Evolutionary conservation across 805 yeast species (phyloP), one percentile per base, ranked within the genome.

Genomic region (Schizosaccharomyces japonicus): DNA sequence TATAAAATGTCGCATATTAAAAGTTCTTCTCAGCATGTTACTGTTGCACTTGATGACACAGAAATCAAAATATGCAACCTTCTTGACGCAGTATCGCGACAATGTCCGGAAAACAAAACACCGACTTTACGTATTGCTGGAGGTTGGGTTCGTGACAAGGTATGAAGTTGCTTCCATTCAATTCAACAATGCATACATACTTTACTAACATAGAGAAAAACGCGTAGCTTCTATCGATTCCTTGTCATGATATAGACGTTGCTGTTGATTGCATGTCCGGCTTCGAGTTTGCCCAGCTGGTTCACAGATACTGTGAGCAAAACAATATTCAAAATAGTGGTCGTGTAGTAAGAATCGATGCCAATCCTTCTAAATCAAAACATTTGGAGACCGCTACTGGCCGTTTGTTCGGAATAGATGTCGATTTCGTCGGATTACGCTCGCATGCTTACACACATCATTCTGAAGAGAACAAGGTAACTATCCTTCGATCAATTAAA

Each of bases 381-480:
- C 99, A 90, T 64, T 65, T 90, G 54, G 99, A 90, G 56, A 92
- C 99, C 1, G 92, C 95, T 39, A 90, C 95, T 2, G 84, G 95
- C 1, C 80, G 75, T 56, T 61, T 90, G 8, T 80, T 71, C 56
- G 92, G 78, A 1, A 59, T 78, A 17, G 94, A 83, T 55, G 73
- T 90, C 47, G 99, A 90, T 63, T 82, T 90, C 59, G 98, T 92
- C 47, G 87, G 87, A 60, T 66, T 90, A 52, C 66, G 99, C 53
- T 76, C 78, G 33, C 98, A 90, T 58, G 79, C 73, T 55, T 90
- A 90, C 57, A 75, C 93, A 0, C 73, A 71, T 23, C n/a, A n/a
- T n/a, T n/a, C n/a, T n/a, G n/a, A n/a, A n/a, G n/a, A n/a, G n/a
- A n/a, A n/a, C n/a, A n/a, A n/a, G n/a, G n/a, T n/a, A n/a, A n/a